Evolutionary conservation across 768 basidiomycete species (phyloP), one percentile per base, ranked within the genome.

Genomic region (Fomitopsis pulvina): DNA sequence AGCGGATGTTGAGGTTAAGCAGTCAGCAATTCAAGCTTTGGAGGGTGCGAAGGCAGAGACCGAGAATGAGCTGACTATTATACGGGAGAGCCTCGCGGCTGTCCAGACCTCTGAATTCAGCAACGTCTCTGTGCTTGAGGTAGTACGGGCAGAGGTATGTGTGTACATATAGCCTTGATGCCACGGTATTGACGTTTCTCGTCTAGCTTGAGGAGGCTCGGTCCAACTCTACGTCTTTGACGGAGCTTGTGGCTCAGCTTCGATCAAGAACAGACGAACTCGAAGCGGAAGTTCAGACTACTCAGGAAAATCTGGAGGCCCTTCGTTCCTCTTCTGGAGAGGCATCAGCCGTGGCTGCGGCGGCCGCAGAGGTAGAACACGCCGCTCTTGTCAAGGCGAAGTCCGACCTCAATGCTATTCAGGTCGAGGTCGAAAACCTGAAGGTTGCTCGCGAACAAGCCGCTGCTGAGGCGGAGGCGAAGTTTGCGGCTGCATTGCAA

Each of bases 361-460:
- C 73, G 14, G 78, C 79, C 14, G 78, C 79, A n/a, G 71, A 76
- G 39, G 66, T 73, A 34, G 83, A 88, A 53, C 82, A 73, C 18
- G 83, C 83, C 57, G 78, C 80, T 20, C 71, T 88, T 25, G 58
- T 78, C 18, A 80, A 80, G 59, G 83, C 80, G 11, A 79, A 81
- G 56, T 76, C 75, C 1, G 78, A 87, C 46, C 69, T 87, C 29
- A 76, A 75, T 38, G 68, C 76, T 4, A 71, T 82, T 28, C 65
- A 75, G 48, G 69, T 70, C 10, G 84, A 87, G 65, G 65, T 67
- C 0, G 72, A 74, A 10, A 66, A 68, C 24, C 63, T 87, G 25
- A 80, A 76, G 60, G 63, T 61, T 14, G 72, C 72, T 12, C 82
- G 85, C 44, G 55, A 68, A 16, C 64, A 67, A 49, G 77, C 77